Evolutionary conservation across 768 basidiomycete genomes (phyloP), one percentile per base, ranked within the genome.

Genomic region (Hericium erinaceus): DNA sequence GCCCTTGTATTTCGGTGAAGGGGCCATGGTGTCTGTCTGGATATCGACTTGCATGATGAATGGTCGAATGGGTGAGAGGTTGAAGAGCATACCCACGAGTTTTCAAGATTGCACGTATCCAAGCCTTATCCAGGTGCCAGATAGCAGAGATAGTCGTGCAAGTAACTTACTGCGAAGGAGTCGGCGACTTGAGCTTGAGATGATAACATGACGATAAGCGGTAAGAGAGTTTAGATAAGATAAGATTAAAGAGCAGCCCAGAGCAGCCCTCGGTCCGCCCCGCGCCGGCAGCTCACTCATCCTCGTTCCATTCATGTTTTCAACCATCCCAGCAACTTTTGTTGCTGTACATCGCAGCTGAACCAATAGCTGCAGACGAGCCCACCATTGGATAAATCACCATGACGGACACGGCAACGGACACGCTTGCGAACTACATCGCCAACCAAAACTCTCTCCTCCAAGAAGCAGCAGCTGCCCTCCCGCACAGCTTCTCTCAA

Each of bases 401-500:
- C 33, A 46, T 22, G n/a, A 15, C 44, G 16, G 44, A n/a, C 22
- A 22, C 16, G n/a, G 61, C 61, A 57, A 44, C 62, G 22, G 50
- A 58, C 28, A 68, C 70, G 11, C 59, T 71, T 8, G 63, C 67
- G 8, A 61, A 68, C 13, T 63, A 71, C 24, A 60, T 71, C 18
- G 66, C 66, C 44, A 63, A 67, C 4, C 72, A 75, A 54, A 58
- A 63, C 8, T 61, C 66, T 22, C 69, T 74, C 22, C 57, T 74
- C 39, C 65, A 70, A 54, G 73, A 74, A 55, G 76, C 76, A 10
- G 67, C 76, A 7, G 65, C 69, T 48, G 75, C 76, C 0, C 70
- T 77, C 37, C 76, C 76, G 5, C 73, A 74, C 64, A 64, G 66
- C 13, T 77, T 77, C 67, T 69, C 72, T 24, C 70, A 72, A 22